Evolutionary conservation across 2,329 filamentous ascomycete species (phyloP).

Genomic region (Colletotrichum sansevieriae): DNA sequence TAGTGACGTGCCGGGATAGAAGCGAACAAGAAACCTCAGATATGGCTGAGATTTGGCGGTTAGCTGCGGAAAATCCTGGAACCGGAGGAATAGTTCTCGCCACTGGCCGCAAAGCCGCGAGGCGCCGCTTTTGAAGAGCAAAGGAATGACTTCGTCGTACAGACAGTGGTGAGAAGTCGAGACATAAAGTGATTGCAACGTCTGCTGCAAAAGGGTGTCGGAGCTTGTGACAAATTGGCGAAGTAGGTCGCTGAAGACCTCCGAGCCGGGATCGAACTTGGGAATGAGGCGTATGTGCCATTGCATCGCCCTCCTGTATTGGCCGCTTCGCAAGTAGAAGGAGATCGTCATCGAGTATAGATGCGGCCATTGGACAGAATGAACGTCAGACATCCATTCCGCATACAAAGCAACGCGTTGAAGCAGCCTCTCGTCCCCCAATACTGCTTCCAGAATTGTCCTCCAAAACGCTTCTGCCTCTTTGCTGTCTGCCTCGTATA

Average conservation of each 20-base stretch:
- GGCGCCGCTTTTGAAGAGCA: conserved; percentile 62
- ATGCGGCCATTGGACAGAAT: conserved; percentile 61
- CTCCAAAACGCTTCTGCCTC: conserved; percentile 48
- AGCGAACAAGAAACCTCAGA: conserved; percentile 60
- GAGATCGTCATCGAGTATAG: conserved; percentile 63
- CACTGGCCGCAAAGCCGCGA: conserved; percentile 60
- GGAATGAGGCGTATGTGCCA: conserved; percentile 64
- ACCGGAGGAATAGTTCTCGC: conserved; percentile 57
- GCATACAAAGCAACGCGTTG: conserved; percentile 54
- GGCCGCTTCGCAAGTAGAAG: conserved; percentile 55
- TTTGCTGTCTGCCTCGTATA: conserved; percentile 45
- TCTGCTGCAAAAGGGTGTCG: conserved; percentile 53
- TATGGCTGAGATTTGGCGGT: conserved; percentile 60
- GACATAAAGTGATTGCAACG: conserved; percentile 60
- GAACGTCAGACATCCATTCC: conserved; percentile 56
- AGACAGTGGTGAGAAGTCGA: conserved; percentile 57
- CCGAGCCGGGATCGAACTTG: conserved; percentile 56
- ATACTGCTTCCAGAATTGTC: conserved; percentile 46
- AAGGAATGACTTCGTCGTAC: conserved; percentile 66
- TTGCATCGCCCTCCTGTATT: conserved; percentile 54
- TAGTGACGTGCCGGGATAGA: conserved; percentile 58
- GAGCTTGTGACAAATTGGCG: conserved; percentile 57
- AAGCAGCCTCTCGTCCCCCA: conserved; percentile 47
- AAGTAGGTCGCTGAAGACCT: conserved; percentile 58
- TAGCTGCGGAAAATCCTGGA: conserved; percentile 57